Evolutionary conservation across 2,329 filamentous ascomycete species (phyloP), one percentile per base, ranked within the genome.

Genomic region (Pseudopithomyces chartarum): DNA sequence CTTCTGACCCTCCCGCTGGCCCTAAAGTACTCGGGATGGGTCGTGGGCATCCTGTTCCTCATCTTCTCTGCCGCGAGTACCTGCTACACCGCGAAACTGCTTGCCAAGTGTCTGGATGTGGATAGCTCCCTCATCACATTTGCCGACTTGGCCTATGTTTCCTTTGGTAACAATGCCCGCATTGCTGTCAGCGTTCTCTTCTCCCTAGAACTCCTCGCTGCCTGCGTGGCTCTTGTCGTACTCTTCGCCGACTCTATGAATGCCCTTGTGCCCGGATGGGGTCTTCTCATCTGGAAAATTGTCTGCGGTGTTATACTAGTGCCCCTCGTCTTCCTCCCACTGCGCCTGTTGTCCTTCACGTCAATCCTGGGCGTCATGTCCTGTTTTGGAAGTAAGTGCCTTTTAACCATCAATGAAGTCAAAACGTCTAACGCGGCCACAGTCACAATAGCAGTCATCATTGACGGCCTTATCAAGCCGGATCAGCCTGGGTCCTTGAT

Each of bases 181-280:
- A 81, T 97, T 33, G 84, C 90, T 29, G 94, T 91, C 7, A 96
- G 92, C 59, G 80, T 96, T 0, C 81, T 98, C 15, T 98, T 98
- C 78, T 92, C 88, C 11, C 74, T 98, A 42, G 94, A 98, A 75
- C 83, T 98, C 23, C 77, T 97, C 32, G 93, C 90, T 7, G 91
- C 92, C 20, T 96, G 91, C 70, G 93, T 98, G 29, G 94, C 94
- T 2, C 82, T 97, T 3, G 85, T 96, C 32, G 91, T 97, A 19
- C 84, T 97, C n/a, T 98, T 98, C 74, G 91, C 91, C n/a, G 95
- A 98, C 77, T 96, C 91, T 43, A 82, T 98, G 65, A 81, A 91
- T 66, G 84, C 91, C 13, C 78, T 98, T 19, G 85, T 97, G 49
- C 90, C 92, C 0, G 87, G 85, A 0, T 78, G 90, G 60, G 86